Percentiles rank a stretch among this genome's conserved stretches.
Conservation (phyloP, 176 grass and related monocot genomes). For the Bromus sterilis region DNA sequence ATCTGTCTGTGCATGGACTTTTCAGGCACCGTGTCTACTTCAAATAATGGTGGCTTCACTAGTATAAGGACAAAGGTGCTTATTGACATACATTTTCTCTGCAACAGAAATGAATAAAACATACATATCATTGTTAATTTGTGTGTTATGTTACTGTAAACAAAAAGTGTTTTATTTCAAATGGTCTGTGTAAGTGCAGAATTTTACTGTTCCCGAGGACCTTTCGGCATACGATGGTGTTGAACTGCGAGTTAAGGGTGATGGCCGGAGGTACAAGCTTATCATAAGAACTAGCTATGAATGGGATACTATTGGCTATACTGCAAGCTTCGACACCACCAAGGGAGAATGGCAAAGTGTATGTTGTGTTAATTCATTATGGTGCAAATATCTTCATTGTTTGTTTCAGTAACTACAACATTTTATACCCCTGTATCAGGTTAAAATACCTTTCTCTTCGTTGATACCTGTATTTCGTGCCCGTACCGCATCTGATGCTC, state of each 20-base stretch:
- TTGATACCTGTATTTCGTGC: constrained; percentile 77
- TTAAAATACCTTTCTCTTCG: constrained; percentile 78
- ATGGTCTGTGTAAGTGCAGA: constrained; percentile 35
- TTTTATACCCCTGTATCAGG: constrained; percentile 40
- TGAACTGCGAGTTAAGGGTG: constrained; percentile 81
- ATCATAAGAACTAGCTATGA: constrained; percentile 79
- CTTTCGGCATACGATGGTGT: constrained; percentile 93
- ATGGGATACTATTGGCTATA: constrained; percentile 93
- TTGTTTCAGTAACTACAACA: constrained; percentile 2
- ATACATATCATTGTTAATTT: constrained; percentile 18
- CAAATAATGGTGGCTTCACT: constrained; percentile 96
- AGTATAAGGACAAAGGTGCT: constrained; percentile 98
- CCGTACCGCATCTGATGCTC: constrained; percentile 71
- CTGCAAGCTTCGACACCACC: constrained; percentile 68
- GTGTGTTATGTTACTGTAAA: not conserved
- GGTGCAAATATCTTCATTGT: not conserved
- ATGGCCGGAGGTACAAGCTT: constrained; percentile 84
- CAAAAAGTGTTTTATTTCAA: not conserved
- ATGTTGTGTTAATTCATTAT: constrained; percentile 20
- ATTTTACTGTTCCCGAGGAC: constrained; percentile 75
- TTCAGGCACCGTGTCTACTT: constrained; percentile 78
- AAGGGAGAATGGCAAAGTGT: constrained; percentile 90
- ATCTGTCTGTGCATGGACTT: not conserved
- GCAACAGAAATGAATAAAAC: not conserved
- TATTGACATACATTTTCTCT: constrained; percentile 7